These are phyloP conservation scores for Suillus hirtellus DNA, from an alignment of 768 basidiomycete genomes.

Conservation along the genomic window DNA sequence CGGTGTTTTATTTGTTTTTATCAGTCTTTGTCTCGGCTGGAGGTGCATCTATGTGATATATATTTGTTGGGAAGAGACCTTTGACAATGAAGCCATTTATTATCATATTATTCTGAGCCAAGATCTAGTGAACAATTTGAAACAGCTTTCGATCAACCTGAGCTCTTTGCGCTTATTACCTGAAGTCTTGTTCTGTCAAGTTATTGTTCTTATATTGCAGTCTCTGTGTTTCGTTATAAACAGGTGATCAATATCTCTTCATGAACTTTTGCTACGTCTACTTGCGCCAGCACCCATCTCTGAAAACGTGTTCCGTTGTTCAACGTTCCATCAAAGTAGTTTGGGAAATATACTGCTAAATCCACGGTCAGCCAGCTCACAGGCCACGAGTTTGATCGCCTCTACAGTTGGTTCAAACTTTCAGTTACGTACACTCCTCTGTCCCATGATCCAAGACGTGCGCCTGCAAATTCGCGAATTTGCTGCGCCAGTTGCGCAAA, in stretches of 20 bases:
- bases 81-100: constrained; percentile 3
- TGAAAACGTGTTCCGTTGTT: background rate
- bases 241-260: background rate
- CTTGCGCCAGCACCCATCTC: background rate
- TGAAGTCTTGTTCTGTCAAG: background rate
- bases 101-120: constrained; percentile 7
- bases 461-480: constrained; percentile 30
- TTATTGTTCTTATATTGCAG: background rate
- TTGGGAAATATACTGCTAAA: background rate
- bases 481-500: constrained; percentile 28
- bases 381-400: background rate
- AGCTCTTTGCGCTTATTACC: background rate
- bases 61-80: constrained; percentile 26
- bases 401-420: background rate
- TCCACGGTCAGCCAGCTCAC: background rate
- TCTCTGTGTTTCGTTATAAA: background rate
- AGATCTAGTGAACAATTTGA: background rate
- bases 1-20: constrained; percentile 37
- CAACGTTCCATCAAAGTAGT: background rate
- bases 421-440: background rate
- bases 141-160: background rate
- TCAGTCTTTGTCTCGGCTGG: constrained; percentile 22
- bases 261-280: background rate
- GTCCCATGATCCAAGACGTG: constrained; percentile 30
- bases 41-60: constrained; percentile 31